These are phyloP conservation scores for Sporisorium exsertum DNA, from an alignment of 1,284 basidiomycete species.

Conservation along the genomic window DNA sequence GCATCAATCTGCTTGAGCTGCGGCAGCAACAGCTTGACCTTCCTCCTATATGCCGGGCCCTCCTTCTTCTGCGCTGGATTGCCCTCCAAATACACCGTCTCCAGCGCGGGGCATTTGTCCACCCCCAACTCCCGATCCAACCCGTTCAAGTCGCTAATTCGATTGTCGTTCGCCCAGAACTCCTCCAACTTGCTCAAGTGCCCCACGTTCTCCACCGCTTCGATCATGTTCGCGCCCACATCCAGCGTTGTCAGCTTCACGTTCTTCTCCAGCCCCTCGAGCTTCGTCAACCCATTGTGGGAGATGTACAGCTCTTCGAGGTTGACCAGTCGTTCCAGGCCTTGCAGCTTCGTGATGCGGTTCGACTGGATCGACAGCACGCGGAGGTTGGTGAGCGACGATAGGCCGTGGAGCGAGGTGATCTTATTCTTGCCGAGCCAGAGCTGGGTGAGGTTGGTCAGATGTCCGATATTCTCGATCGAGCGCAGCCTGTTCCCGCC, in stretches of 20 bases:
- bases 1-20: conserved; percentile 95
- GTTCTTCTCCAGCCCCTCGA: conserved; percentile 82
- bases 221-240: conserved; percentile 85
- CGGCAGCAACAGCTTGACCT: conserved; percentile 87
- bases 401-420: conserved; percentile 51
- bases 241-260: conserved; percentile 83
- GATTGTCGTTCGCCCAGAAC: conserved; percentile 93
- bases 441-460: conserved; percentile 86
- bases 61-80: conserved; percentile 90
- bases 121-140: conserved; percentile 81
- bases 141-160: conserved; percentile 78
- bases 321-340: conserved; percentile 72
- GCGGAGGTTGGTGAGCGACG: conserved; percentile 33
- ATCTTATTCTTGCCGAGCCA: conserved; percentile 85
- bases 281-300: conserved; percentile 85
- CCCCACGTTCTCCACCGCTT: conserved; percentile 81
- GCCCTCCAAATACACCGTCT: conserved; percentile 92
- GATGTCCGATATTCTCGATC: conserved; percentile 87
- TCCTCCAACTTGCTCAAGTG: conserved; percentile 84
- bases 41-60: conserved; percentile 83
- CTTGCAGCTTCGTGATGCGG: conserved; percentile 87
- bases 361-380: conserved; percentile 85
- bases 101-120: conserved; percentile 74
- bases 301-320: conserved; percentile 93
- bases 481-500: conserved; percentile 90